Evolutionary conservation across 2,329 filamentous ascomycete genomes (phyloP).

Genomic region (Paradendryphiella salina): DNA sequence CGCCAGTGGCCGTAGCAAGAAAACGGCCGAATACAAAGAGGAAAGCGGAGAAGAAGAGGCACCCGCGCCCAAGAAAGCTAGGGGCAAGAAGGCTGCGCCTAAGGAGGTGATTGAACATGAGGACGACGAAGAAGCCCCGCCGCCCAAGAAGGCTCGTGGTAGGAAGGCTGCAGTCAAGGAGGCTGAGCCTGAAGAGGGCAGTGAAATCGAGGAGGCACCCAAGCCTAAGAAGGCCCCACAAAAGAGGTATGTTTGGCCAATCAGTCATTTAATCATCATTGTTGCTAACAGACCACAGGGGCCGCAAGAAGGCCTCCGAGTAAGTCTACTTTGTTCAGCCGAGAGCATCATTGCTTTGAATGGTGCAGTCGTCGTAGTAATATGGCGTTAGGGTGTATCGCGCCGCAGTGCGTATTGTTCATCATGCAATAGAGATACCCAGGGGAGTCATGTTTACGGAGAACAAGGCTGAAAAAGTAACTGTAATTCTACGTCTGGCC

Average conservation of each 20-base stretch:
- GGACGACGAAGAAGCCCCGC: slow-evolving; percentile 15
- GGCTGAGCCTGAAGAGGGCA: slow-evolving; percentile 17
- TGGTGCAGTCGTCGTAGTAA: background rate
- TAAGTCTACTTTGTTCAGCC: background rate
- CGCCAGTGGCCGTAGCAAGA: slow-evolving; percentile 17
- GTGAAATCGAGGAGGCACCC: slow-evolving; percentile 6
- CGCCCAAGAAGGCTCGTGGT: slow-evolving; percentile 38
- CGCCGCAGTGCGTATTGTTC: background rate
- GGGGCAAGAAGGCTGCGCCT: slow-evolving; percentile 10
- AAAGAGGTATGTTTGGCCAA: slow-evolving; percentile 31
- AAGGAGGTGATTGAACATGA: slow-evolving; percentile 18
- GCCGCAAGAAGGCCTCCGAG: slow-evolving; percentile 33
- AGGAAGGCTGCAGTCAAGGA: slow-evolving; percentile 34
- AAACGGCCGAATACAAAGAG: slow-evolving; percentile 8
- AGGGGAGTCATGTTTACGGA: background rate
- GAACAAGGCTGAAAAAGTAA: background rate
- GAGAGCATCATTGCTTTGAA: background rate
- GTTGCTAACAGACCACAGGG: slow-evolving; percentile 21
- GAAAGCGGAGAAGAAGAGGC: slow-evolving; percentile 19
- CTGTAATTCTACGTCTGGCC: background rate
- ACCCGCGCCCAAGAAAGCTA: slow-evolving; percentile 38
- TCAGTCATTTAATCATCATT: no score
- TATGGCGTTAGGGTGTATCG: slow-evolving; percentile 8
- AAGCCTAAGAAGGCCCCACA: slow-evolving; percentile 24
- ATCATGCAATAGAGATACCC: slow-evolving; percentile 3